A percentile compares a stretch with the other conserved stretches of the same genome.
These are phyloP conservation scores for Gnomoniopsis sp. DNA, from an alignment of 2,329 filamentous ascomycete genomes.

Conservation along the genomic window DNA sequence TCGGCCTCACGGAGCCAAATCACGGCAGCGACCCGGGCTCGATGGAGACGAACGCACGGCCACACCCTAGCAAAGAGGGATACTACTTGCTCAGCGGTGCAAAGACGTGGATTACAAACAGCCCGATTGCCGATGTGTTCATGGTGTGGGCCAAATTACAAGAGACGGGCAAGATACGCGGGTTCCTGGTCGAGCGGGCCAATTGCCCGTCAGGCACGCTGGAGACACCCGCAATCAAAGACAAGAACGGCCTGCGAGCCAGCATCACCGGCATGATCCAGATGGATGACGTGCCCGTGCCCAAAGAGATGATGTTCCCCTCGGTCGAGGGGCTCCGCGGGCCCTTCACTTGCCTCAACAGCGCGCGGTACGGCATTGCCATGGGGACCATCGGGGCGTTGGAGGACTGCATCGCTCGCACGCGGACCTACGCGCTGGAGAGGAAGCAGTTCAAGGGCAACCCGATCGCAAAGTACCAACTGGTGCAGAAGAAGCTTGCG, in stretches of 20 bases:
- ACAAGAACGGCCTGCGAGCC: constrained; percentile 91
- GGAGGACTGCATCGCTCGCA: constrained; percentile 81
- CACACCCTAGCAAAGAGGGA: constrained; percentile 74
- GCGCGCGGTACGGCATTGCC: constrained; percentile 87
- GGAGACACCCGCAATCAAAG: constrained; percentile 86
- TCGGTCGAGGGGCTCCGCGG: constrained; percentile 81
- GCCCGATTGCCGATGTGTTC: constrained; percentile 76
- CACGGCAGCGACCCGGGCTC: constrained; percentile 83
- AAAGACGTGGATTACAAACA: constrained; percentile 93
- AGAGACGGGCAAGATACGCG: constrained; percentile 88
- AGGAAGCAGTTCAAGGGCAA: constrained; percentile 96
- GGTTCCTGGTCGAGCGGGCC: constrained; percentile 83
- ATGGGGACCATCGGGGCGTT: constrained; percentile 91
- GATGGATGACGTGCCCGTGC: constrained; percentile 84
- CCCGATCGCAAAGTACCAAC: constrained; percentile 91
- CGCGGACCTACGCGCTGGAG: constrained; percentile 85
- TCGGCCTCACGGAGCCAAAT: constrained; percentile 84
- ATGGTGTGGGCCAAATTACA: constrained; percentile 91
- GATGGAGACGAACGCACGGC: constrained; percentile 77
- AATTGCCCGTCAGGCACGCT: constrained; percentile 84
- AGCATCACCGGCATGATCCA: constrained; percentile 98
- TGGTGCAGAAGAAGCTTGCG: constrained; percentile 95
- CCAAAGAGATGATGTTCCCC: constrained; percentile 90
- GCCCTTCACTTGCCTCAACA: constrained; percentile 93
- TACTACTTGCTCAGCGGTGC: constrained; percentile 71